These are phyloP conservation scores for Venturia effusa DNA, from an alignment of 2,329 filamentous ascomycete species.

Conservation along the genomic window DNA sequence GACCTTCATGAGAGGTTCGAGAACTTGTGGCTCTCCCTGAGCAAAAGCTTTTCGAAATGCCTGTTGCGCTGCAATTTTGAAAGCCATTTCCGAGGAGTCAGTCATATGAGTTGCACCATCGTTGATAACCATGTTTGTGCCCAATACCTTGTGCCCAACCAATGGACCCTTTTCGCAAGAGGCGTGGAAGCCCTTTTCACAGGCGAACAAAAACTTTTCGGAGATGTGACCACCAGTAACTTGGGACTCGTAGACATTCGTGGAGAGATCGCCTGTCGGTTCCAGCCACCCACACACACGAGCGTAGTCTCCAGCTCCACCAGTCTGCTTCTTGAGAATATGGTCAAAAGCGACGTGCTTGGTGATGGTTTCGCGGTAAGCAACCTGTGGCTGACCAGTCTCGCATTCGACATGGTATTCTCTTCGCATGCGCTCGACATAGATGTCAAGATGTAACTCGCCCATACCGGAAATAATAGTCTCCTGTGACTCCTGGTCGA, in stretches of 20 bases:
- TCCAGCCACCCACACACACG: constrained; percentile 88
- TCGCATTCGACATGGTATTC: constrained; percentile 95
- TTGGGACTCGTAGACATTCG: constrained; percentile 77
- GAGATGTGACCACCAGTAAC: constrained; percentile 84
- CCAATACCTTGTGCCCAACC: constrained; percentile 86
- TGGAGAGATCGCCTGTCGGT: constrained; percentile 60
- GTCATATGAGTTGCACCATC: constrained; percentile 96
- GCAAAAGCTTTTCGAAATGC: constrained; percentile 92
- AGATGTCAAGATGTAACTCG: constrained; percentile 92
- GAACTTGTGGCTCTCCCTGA: constrained; percentile 67
- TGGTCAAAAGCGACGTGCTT: constrained; percentile 77
- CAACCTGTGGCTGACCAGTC: constrained; percentile 93
- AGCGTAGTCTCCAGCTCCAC: constrained; percentile 90
- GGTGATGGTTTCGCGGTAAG: constrained; percentile 90
- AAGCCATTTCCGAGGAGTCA: constrained; percentile 93
- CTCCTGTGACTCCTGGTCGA: constrained; percentile 85
- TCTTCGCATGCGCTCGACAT: constrained; percentile 89
- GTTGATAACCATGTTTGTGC: constrained; percentile 81
- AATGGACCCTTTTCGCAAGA: constrained; percentile 80
- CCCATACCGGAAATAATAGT: constrained; percentile 99
- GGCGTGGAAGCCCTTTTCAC: constrained; percentile 84
- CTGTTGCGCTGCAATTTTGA: constrained; percentile 89
- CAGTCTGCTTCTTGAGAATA: constrained; percentile 87
- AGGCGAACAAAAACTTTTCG: constrained; percentile 91
- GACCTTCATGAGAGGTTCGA: constrained; percentile 97